These are phyloP conservation scores for Pseudocercospora eumusae DNA, from an alignment of 2,329 filamentous ascomycete genomes.

Conservation along the genomic window DNA sequence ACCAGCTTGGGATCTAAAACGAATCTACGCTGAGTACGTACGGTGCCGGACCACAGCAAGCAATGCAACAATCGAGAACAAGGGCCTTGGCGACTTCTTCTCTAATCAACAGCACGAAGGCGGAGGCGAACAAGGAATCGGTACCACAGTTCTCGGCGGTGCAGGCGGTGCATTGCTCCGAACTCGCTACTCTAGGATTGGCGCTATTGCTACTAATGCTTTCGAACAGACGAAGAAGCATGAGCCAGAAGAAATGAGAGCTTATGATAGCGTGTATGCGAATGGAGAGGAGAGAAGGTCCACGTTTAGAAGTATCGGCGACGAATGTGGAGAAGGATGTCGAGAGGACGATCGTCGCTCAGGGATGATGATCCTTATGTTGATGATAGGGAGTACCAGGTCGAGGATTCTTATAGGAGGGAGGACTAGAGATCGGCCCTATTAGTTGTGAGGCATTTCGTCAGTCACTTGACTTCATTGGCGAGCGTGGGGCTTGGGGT, in stretches of 20 bases:
- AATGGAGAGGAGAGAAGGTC: background rate
- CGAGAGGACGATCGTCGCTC: slow-evolving; percentile 9
- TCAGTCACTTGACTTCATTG: background rate
- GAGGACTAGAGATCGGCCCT: background rate
- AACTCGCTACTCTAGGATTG: slow-evolving; percentile 11
- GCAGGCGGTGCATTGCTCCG: slow-evolving; percentile 13
- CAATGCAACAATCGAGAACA: background rate
- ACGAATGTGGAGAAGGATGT: background rate
- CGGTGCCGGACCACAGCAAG: background rate
- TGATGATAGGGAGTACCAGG: background rate
- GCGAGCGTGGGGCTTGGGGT: slow-evolving; percentile 2
- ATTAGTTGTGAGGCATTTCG: background rate
- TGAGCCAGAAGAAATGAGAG: slow-evolving; percentile 2
- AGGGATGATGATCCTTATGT: slow-evolving; percentile 9
- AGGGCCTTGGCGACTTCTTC: slow-evolving; percentile 5
- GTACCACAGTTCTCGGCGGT: slow-evolving; percentile 13
- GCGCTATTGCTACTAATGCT: slow-evolving; percentile 13
- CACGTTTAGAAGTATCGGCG: background rate
- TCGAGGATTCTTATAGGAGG: slow-evolving; percentile 11
- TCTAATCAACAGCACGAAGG: background rate
- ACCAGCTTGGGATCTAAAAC: slow-evolving; percentile 5
- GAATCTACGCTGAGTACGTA: slow-evolving; percentile 1
- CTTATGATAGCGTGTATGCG: slow-evolving; percentile 8
- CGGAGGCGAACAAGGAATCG: slow-evolving; percentile 12
- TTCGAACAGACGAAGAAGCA: slow-evolving; percentile 17